Conservation (phyloP, 2,329 filamentous ascomycete species). For the Ploettnerulaceae sp. region DNA sequence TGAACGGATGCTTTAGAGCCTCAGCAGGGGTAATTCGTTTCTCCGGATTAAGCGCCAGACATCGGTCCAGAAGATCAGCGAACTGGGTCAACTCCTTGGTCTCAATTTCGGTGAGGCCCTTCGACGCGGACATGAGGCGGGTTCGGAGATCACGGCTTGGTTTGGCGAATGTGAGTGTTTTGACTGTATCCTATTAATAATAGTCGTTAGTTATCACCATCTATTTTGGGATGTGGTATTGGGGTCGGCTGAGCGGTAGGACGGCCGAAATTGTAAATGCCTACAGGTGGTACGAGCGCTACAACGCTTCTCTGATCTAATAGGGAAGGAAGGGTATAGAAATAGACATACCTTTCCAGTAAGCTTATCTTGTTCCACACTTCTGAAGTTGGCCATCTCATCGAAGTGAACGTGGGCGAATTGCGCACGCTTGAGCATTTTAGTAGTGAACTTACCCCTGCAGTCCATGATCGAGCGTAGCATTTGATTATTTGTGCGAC, state of each 20-base stretch:
- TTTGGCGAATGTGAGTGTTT: constrained; percentile 65
- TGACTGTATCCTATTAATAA: constrained; percentile 54
- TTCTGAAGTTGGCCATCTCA: constrained; percentile 76
- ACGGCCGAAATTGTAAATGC: constrained; percentile 3
- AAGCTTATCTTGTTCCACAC: constrained; percentile 79
- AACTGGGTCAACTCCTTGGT: constrained; percentile 76
- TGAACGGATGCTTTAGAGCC: constrained; percentile 85
- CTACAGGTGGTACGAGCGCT: constrained; percentile 37
- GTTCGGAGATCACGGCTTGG: constrained; percentile 78
- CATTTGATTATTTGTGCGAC: constrained; percentile 98
- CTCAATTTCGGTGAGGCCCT: constrained; percentile 69
- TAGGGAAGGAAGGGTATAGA: constrained; percentile 3
- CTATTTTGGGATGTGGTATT: constrained; percentile 12
- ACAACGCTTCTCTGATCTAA: constrained; percentile 30
- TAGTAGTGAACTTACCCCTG: constrained; percentile 84
- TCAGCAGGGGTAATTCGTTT: constrained; percentile 84
- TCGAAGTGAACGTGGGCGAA: constrained; percentile 78
- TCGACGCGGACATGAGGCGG: constrained; percentile 68
- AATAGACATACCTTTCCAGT: constrained; percentile 64
- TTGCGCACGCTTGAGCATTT: constrained; percentile 78
- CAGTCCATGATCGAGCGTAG: constrained; percentile 94
- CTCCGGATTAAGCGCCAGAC: constrained; percentile 83
- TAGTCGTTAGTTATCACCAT: constrained; percentile 12
- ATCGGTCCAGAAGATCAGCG: constrained; percentile 82
- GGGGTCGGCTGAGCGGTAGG: background rate